Conservation (phyloP, 2,329 filamentous ascomycete species). For the Massarina eburnea region DNA sequence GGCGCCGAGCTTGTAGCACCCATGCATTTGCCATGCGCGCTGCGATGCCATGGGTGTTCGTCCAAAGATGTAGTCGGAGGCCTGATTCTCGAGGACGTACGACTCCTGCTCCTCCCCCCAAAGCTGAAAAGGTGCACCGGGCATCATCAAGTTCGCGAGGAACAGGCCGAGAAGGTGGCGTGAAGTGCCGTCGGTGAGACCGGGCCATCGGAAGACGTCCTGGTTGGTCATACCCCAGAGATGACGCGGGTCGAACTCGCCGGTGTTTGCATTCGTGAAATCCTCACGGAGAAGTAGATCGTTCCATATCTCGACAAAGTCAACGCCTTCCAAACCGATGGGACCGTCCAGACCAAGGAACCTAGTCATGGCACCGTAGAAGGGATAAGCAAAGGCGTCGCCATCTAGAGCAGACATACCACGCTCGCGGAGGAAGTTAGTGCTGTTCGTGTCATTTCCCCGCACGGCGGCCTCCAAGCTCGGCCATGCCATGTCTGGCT, state of each 20-base stretch:
- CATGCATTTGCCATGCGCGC: constrained; percentile 65
- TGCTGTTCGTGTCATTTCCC: constrained; percentile 46
- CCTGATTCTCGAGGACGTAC: constrained; percentile 65
- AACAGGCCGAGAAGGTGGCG: constrained; percentile 61
- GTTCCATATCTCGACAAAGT: constrained; percentile 59
- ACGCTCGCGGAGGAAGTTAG: constrained; percentile 55
- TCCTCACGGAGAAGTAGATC: constrained; percentile 61
- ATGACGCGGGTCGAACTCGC: constrained; percentile 64
- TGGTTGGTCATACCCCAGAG: constrained; percentile 67
- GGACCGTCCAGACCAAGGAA: constrained; percentile 62
- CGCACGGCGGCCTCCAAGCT: constrained; percentile 53
- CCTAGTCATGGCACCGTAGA: constrained; percentile 64
- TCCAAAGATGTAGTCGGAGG: constrained; percentile 66
- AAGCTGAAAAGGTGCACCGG: constrained; percentile 61
- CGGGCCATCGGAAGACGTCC: constrained; percentile 67
- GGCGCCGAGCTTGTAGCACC: constrained; percentile 61
- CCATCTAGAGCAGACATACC: constrained; percentile 59
- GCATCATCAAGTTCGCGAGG: constrained; percentile 61
- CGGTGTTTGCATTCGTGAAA: constrained; percentile 61
- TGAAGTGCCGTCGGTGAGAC: constrained; percentile 59
- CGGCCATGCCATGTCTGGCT: constrained; percentile 55
- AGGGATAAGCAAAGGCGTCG: constrained; percentile 64
- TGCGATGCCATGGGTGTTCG: constrained; percentile 64
- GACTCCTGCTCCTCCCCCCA: constrained; percentile 70
- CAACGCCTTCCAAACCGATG: constrained; percentile 23